Percentiles rank a stretch among this genome's conserved stretches.
These are phyloP conservation scores for Torulaspora indica DNA, from an alignment of 805 yeast species.

Conservation along the genomic window DNA sequence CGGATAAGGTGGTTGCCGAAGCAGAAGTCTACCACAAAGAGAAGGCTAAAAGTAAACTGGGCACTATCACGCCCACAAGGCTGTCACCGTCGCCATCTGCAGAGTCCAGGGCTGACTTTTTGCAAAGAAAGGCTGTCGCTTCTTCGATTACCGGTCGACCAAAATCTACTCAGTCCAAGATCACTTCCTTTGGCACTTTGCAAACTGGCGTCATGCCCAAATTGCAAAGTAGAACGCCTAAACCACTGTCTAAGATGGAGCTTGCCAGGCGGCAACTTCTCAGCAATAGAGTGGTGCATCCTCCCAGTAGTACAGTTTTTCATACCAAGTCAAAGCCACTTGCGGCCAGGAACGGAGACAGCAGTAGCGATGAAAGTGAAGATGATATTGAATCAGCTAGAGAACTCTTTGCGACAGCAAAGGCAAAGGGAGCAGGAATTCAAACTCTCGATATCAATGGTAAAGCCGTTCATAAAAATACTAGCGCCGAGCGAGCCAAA, in stretches of 20 bases:
- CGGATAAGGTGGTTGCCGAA: slow-evolving; percentile 46
- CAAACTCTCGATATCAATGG: slow-evolving; percentile 44
- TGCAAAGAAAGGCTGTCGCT: slow-evolving; percentile 32
- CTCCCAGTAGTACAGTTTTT: slow-evolving; percentile 50
- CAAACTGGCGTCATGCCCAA: slow-evolving; percentile 26
- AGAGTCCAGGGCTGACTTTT: slow-evolving; percentile 33
- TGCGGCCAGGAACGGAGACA: slow-evolving; percentile 27
- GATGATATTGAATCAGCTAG: slow-evolving; percentile 38
- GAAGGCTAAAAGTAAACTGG: slow-evolving; percentile 23
- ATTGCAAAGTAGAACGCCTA: slow-evolving; percentile 23
- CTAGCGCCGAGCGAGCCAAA: slow-evolving; percentile 42
- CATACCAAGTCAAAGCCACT: slow-evolving; percentile 34
- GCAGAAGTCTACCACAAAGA: slow-evolving; percentile 38
- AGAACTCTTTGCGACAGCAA: slow-evolving; percentile 35
- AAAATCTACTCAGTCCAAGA: slow-evolving; percentile 34
- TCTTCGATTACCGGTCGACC: slow-evolving; percentile 32
- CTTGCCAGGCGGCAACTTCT: slow-evolving; percentile 35
- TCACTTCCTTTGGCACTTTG: slow-evolving; percentile 39
- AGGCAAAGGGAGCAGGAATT: slow-evolving; percentile 31
- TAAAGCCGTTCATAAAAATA: slow-evolving; percentile 34
- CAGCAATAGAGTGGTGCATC: slow-evolving; percentile 38
- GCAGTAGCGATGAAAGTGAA: slow-evolving; percentile 40
- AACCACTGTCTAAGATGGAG: slow-evolving; percentile 39
- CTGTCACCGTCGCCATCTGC: slow-evolving; percentile 10
- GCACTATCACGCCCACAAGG: slow-evolving; percentile 10